A percentile compares a stretch with the other conserved stretches of the same genome.
Evolutionary conservation across 768 basidiomycete species (phyloP).

Genomic region (Amanita subjunquillea): DNA sequence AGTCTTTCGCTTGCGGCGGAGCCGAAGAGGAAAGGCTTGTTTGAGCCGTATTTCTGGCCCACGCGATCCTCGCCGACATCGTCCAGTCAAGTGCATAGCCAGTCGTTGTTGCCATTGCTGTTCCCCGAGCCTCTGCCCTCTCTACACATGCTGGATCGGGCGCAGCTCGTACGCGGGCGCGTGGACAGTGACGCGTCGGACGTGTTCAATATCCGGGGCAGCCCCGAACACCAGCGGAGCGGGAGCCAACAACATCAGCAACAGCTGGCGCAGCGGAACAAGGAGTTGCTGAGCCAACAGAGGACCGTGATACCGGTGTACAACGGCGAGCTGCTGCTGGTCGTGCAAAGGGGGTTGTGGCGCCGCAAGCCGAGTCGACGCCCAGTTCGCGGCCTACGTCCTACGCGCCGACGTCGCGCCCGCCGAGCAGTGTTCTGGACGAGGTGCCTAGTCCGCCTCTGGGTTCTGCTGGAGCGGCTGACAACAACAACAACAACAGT

Average conservation of each 20-base stretch:
- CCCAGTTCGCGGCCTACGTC: conserved; percentile 45
- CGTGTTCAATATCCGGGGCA: conserved; percentile 36
- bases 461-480: too few relatives aligned
- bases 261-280: conserved; percentile 20
- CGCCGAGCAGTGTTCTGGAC: conserved; percentile 46
- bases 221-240: neutral
- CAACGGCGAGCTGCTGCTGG: conserved; percentile 63
- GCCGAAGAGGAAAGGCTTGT: conserved; percentile 61
- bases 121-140: conserved; percentile 70
- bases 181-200: conserved; percentile 61
- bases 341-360: conserved; percentile 45
- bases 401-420: conserved; percentile 43
- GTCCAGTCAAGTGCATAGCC: conserved; percentile 21
- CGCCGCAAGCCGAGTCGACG: conserved; percentile 22
- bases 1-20: conserved; percentile 69
- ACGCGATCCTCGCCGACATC: conserved; percentile 21
- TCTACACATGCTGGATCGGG: conserved; percentile 57
- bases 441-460: conserved; percentile 19
- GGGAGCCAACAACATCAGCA: conserved; percentile 24
- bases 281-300: conserved; percentile 36
- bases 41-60: conserved; percentile 72
- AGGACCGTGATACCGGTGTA: conserved; percentile 67
- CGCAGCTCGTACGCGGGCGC: conserved; percentile 52
- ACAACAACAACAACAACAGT: too few relatives aligned
- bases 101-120: conserved; percentile 53